Evolutionary conservation across 331 rosid species (phyloP), one percentile per base, ranked within the genome.

Genomic region (Rosa hybrid): DNA sequence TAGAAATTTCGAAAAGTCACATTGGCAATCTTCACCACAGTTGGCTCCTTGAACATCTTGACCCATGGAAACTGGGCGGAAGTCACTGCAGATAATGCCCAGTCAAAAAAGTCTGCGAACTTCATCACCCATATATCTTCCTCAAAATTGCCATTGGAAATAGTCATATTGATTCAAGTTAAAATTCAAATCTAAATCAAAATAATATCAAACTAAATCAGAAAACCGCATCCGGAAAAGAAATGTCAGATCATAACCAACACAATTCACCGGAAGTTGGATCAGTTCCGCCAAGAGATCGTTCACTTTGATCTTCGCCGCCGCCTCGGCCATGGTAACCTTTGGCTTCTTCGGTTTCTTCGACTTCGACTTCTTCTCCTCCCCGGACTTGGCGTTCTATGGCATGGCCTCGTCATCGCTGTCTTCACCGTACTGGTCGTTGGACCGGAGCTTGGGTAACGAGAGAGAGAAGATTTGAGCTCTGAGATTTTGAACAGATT

Each of bases 51-150:
- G 81, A 94, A 83, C 78, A 78, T 77, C 90, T 90, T 92, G 85
- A 90, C 46, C 98, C 98, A 94, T n/a, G 97, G 97, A 83, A 94
- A 94, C 84, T 94, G 98, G 79, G 97, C 86, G 17, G 93, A 89
- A 48, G 85, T 80, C 20, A 94, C 98, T 0, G 85, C 78, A 34
- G 93, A 81, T 82, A 94, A 94, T 71, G 90, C 94, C 25, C 91
- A 90, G 20, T 91, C 97, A 75, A 91, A 90, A 63, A 92, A 90
- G 86, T 94, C 98, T 8, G 97, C 93, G 57, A 94, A 94, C 34
- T 92, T 85, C 97, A 91, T 88, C 81, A 94, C 88, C 92, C 84
- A 87, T 72, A 94, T 83, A 17, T 90, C 90, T 67, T 90, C 67
- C 30, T 27, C 30, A 50, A 86, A 70, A 89, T 50, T 56, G 89